These are phyloP conservation scores for Fraxinus paxiana DNA, from an alignment of 305 asterid species.

Conservation along the genomic window DNA sequence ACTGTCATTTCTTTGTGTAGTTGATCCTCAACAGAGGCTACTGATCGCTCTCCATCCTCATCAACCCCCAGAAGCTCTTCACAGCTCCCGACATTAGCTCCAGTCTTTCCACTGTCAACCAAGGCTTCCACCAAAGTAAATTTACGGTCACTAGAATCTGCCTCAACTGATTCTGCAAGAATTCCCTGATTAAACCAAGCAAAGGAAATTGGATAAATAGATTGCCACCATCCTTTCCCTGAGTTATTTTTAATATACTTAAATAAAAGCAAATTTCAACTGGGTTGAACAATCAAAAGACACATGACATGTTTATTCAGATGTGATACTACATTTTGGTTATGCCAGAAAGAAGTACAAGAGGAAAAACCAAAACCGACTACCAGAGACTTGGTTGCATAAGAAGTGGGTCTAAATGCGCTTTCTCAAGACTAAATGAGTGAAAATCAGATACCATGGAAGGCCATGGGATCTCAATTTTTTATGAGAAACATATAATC, in stretches of 20 bases:
- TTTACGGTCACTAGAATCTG: constrained; percentile 47
- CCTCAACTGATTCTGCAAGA: constrained; percentile 56
- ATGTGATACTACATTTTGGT: background rate
- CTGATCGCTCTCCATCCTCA: constrained; percentile 77
- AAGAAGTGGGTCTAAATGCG: background rate
- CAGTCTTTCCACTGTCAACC: constrained; percentile 59
- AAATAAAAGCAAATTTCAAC: background rate
- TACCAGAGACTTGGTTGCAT: background rate
- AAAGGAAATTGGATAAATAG: constrained; percentile 13
- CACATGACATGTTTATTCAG: constrained; percentile 4
- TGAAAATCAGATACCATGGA: constrained; percentile 12
- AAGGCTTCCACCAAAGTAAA: constrained; percentile 68
- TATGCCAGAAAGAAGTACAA: background rate
- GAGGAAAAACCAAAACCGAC: background rate
- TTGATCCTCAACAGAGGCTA: constrained; percentile 90
- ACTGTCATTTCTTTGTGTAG: constrained; percentile 89
- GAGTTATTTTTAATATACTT: background rate
- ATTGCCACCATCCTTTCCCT: background rate
- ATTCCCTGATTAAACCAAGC: constrained; percentile 60
- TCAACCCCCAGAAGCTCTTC: constrained; percentile 82
- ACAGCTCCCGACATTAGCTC: constrained; percentile 42
- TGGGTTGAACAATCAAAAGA: background rate
- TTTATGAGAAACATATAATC: background rate
- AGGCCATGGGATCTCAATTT: constrained; percentile 4
- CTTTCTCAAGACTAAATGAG: background rate